phyloP scores from a whole-genome alignment of 495 filamentous ascomycete species.

The Trypethelium eluteriae region DNA sequence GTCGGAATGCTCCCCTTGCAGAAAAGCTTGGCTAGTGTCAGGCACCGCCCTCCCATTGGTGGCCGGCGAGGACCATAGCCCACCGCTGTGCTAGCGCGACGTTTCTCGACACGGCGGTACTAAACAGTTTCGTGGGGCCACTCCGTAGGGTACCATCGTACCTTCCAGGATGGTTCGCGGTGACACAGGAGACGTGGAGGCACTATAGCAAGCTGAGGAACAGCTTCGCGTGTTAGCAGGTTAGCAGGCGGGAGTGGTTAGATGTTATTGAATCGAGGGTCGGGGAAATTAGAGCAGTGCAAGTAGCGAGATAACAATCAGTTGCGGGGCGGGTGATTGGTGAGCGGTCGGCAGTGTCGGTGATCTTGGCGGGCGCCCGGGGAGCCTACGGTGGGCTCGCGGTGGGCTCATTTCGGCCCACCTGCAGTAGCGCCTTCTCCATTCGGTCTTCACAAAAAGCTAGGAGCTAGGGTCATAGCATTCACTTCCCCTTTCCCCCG shows the following conservation, averaged over 20 bases:
- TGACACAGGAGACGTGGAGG: constrained; percentile 6
- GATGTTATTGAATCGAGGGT: neutral
- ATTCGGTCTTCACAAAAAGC: neutral
- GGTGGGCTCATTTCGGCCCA: constrained; percentile 4
- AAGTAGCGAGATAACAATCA: neutral
- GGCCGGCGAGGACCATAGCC: neutral
- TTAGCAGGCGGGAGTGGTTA: neutral
- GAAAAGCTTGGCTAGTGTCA: neutral
- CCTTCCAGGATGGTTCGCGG: neutral
- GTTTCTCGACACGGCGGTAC: neutral
- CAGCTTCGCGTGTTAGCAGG: too few species aligned
- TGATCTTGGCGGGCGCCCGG: neutral
- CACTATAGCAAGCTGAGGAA: neutral
- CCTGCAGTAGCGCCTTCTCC: constrained; percentile 8
- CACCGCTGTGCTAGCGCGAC: neutral
- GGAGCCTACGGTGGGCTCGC: too few species aligned
- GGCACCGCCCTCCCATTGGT: neutral
- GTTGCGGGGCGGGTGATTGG: neutral
- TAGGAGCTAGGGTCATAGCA: neutral
- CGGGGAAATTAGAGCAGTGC: neutral
- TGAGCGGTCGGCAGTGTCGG: neutral
- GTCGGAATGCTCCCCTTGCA: constrained; percentile 10
- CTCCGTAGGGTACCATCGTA: too few species aligned
- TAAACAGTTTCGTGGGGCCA: neutral
- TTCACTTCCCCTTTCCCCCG: neutral